Evolutionary conservation across 495 filamentous ascomycete genomes (phyloP), one percentile per base, ranked within the genome.

Genomic region (Pyronema omphalodes): DNA sequence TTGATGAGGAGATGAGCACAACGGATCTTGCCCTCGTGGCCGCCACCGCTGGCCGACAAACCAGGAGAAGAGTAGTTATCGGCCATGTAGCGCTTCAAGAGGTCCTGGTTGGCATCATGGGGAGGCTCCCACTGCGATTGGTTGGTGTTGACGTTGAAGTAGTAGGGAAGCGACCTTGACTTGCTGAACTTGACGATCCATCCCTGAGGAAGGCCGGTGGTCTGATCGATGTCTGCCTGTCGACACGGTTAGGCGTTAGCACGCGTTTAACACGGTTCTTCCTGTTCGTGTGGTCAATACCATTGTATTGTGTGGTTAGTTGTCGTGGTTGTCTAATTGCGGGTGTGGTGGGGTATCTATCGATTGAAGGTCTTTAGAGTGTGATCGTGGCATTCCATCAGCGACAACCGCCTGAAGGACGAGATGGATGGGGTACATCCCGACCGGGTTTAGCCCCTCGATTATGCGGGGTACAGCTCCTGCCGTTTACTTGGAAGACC

Each of bases 151-250:
- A 82, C 68, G 69, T 93, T 91, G 82, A 93, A 96, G 71, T 95
- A 98, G 72, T 98, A 98, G 37, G 91, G 91, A 12, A 96, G 83
- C 68, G 91, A 93, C 71, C 94, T 96, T 67, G 85, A 88, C 71
- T 93, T 89, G 66, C 84, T 93, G 70, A 89, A 85, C 61, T 88
- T 85, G 63, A 96, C 86, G 70, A 94, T 88, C 91, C 91, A 95
- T 65, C 78, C 74, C 5, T 76, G 64, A 44, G 91, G 91, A 52
- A 98, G 79, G 64, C 91, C 91, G 59, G 83, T 80, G 51, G 35
- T 53, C 36, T 18, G 37, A 23, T 53, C 51, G 48, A 37, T 34
- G 9, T 51, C 12, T 33, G 17, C 12, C 48, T 51, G 29, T 51
- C 35, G 15, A 11, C 44, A 17, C 17, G 1, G 7, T 47, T 19